A percentile compares a stretch with the other conserved stretches of the same genome.
Conservation (phyloP, 306 rosid genomes). For the Herpetospermum pedunculosum region DNA sequence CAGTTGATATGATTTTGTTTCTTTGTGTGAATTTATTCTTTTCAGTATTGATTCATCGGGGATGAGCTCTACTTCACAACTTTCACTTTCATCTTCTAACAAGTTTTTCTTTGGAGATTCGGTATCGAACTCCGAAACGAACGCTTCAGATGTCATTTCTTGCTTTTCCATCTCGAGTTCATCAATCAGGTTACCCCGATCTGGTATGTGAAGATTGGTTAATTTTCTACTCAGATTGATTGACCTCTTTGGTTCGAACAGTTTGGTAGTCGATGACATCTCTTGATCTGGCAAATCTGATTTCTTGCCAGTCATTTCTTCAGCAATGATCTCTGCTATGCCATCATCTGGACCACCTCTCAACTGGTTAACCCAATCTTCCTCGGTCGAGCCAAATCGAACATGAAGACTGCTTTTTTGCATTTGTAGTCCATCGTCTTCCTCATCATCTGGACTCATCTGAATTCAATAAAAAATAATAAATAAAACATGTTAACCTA, state of each 20-base stretch:
- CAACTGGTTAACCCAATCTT: conserved; percentile 35
- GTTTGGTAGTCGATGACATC: conserved; percentile 10
- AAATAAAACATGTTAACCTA: background rate
- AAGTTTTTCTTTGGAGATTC: conserved; percentile 15
- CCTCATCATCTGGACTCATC: conserved; percentile 70
- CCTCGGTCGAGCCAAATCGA: conserved; percentile 68
- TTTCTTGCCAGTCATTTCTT: conserved; percentile 20
- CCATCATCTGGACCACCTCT: conserved; percentile 22
- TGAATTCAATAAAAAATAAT: conserved; percentile 31
- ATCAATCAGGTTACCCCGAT: conserved; percentile 15
- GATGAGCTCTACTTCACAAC: conserved; percentile 33
- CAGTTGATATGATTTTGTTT: conserved; percentile 60
- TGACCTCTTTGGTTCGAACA: conserved; percentile 22
- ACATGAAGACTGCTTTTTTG: conserved; percentile 46
- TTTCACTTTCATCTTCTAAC: conserved; percentile 22
- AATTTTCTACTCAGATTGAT: conserved; percentile 23
- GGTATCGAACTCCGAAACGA: conserved; percentile 16
- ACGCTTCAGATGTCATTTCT: conserved; percentile 16
- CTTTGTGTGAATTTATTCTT: conserved; percentile 73
- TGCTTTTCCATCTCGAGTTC: conserved; percentile 24
- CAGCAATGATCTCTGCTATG: conserved; percentile 18
- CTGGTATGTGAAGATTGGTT: conserved; percentile 50
- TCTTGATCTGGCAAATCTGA: conserved; percentile 15
- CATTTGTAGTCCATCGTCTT: conserved; percentile 22
- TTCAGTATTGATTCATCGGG: conserved; percentile 63